Conservation (phyloP, 2,329 filamentous ascomycete genomes). For the Penicillium sp. region DNA sequence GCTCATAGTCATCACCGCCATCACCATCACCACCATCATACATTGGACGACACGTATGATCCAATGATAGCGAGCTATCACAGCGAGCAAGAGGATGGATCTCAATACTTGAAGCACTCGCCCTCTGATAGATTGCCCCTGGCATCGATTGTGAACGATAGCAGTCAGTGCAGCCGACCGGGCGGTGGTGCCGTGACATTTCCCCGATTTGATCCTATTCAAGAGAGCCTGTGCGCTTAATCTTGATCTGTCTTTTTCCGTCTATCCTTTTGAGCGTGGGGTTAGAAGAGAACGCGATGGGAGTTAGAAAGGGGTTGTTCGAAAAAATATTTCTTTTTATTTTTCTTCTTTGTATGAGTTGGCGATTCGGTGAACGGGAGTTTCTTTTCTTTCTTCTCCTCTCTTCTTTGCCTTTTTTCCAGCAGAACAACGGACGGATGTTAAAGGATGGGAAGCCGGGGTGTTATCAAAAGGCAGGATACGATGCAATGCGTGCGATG, state of each 20-base stretch:
- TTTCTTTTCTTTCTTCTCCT: neutral
- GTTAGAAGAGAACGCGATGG: neutral
- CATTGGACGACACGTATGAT: constrained; percentile 29
- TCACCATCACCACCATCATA: constrained; percentile 13
- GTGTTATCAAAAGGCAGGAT: neutral
- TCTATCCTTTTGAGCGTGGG: neutral
- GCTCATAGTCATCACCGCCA: constrained; percentile 10
- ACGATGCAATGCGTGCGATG: neutral
- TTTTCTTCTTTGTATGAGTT: neutral
- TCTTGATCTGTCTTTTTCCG: neutral
- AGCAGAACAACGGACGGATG: neutral
- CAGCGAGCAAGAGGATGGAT: constrained; percentile 22
- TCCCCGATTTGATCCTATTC: constrained; percentile 30
- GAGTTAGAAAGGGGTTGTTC: neutral
- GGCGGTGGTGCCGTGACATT: constrained; percentile 25
- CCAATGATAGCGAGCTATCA: constrained; percentile 28
- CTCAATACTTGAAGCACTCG: constrained; percentile 25
- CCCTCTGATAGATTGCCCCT: constrained; percentile 23
- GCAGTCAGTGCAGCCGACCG: constrained; percentile 23
- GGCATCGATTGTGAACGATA: constrained; percentile 27
- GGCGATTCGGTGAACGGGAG: neutral
- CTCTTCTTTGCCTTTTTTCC: neutral
- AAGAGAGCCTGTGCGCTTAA: constrained; percentile 33
- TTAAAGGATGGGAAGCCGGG: neutral
- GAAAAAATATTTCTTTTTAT: neutral